A percentile compares a stretch with the other conserved stretches of the same genome.
Evolutionary conservation across 371 early-diverging fungal genomes (phyloP).

Genomic region (Phascolomyces articulosus): DNA sequence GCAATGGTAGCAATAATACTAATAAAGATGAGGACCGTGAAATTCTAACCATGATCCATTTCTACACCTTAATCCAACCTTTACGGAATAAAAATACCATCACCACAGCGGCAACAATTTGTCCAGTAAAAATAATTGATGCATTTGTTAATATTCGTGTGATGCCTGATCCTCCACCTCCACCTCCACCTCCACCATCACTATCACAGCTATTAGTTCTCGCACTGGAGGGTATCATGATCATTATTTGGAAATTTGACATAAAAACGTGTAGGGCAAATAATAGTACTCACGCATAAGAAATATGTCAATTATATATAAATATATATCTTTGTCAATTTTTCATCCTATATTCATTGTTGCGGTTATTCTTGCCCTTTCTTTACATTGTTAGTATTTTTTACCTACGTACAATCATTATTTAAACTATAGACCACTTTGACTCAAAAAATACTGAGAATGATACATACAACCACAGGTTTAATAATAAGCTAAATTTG

Average conservation of each 20-base stretch:
- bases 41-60: too few species aligned
- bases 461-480: slow-evolving; percentile 80
- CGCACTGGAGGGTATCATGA: not conserved
- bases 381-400: not conserved
- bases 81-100: slow-evolving; percentile 78
- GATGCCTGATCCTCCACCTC: slow-evolving; percentile 15
- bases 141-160: slow-evolving; percentile 63
- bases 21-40: too few species aligned
- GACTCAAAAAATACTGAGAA: slow-evolving; percentile 83
- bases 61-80: slow-evolving; percentile 70
- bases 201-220: not conserved
- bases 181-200: too few species aligned
- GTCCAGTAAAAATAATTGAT: slow-evolving; percentile 73
- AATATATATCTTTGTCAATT: too few species aligned
- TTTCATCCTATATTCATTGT: too few species aligned
- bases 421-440: slow-evolving; percentile 64
- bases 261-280: slow-evolving; percentile 57
- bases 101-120: slow-evolving; percentile 78
- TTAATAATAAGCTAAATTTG: slow-evolving; percentile 83
- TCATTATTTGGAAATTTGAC: slow-evolving; percentile 28
- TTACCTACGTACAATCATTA: slow-evolving; percentile 58
- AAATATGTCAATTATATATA: too few species aligned
- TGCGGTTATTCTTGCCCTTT: too few species aligned
- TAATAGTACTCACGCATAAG: too few species aligned
- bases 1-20: too few species aligned